phyloP scores from a whole-genome alignment of 495 filamentous ascomycete species.

The Aspergillus funiculosus region DNA sequence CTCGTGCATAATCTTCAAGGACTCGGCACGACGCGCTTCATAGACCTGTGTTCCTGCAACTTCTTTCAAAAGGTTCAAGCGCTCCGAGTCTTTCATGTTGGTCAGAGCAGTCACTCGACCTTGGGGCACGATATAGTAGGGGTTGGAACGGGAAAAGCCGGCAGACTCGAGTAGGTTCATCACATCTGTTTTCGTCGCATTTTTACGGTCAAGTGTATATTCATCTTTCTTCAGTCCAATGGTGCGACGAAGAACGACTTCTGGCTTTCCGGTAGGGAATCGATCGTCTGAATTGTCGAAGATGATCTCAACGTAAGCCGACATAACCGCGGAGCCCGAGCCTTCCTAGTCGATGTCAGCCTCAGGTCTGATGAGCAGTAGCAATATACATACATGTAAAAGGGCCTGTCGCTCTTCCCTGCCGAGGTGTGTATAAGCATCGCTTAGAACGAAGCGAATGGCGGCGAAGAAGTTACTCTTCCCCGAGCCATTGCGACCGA shows the following conservation, averaged over 20 bases:
- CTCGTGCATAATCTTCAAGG: constrained; percentile 93
- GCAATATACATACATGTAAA: constrained; percentile 57
- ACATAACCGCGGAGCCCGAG: constrained; percentile 96
- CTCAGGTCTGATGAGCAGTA: neutral
- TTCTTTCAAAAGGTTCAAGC: constrained; percentile 86
- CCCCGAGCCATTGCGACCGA: constrained; percentile 96
- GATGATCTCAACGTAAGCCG: constrained; percentile 96
- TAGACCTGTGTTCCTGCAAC: constrained; percentile 97
- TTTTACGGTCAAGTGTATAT: constrained; percentile 93
- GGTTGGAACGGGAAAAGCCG: constrained; percentile 94
- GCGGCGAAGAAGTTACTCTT: constrained; percentile 99
- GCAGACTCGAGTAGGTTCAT: constrained; percentile 94
- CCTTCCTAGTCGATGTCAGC: constrained; percentile 60
- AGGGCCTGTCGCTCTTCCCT: constrained; percentile 94
- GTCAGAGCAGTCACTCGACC: constrained; percentile 92
- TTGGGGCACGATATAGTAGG: constrained; percentile 98
- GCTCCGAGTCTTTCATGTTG: constrained; percentile 94
- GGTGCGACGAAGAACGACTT: constrained; percentile 83
- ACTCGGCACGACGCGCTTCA: constrained; percentile 82
- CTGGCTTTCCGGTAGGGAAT: constrained; percentile 88
- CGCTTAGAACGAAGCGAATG: constrained; percentile 95
- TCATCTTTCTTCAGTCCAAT: constrained; percentile 98
- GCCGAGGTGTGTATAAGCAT: constrained; percentile 94
- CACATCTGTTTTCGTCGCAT: constrained; percentile 89
- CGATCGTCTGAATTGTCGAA: constrained; percentile 97